phyloP scores from a whole-genome alignment of 257 asterid species.

The Gynochthodes officinalis region DNA sequence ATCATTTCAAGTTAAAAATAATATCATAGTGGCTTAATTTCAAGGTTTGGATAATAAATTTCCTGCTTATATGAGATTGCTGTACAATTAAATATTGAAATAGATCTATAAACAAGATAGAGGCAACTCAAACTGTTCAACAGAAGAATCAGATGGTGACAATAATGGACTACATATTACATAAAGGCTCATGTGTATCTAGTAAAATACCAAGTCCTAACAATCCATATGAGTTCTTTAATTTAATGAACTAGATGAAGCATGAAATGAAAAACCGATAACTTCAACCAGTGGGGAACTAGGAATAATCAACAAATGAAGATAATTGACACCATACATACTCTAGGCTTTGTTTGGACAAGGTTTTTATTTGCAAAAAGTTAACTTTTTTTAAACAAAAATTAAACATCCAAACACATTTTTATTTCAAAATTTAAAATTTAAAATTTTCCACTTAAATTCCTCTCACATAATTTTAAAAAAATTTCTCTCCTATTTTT shows the following conservation, averaged over 20 bases:
- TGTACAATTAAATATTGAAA: background rate
- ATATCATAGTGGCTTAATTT: background rate
- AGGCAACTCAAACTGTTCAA: background rate
- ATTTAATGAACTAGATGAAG: background rate
- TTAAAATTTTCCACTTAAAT: too few species aligned
- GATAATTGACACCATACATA: too few species aligned
- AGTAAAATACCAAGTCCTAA: background rate
- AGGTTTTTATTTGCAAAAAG: too few species aligned
- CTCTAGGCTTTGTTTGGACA: too few species aligned
- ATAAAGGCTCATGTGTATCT: background rate
- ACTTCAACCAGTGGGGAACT: too few species aligned
- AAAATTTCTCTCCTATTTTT: too few species aligned
- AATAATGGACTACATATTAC: background rate
- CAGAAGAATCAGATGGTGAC: background rate
- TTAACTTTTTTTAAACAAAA: too few species aligned
- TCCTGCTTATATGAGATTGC: background rate
- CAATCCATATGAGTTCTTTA: background rate
- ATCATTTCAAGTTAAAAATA: background rate
- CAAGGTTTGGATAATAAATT: background rate
- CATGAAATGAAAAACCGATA: background rate
- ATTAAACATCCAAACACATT: too few species aligned
- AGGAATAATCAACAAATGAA: too few species aligned
- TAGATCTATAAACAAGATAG: background rate
- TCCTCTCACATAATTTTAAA: too few species aligned
- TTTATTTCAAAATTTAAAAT: too few species aligned